These are phyloP conservation scores for Talaromyces sp. DNA, from an alignment of 2,329 filamentous ascomycete genomes.

Conservation along the genomic window DNA sequence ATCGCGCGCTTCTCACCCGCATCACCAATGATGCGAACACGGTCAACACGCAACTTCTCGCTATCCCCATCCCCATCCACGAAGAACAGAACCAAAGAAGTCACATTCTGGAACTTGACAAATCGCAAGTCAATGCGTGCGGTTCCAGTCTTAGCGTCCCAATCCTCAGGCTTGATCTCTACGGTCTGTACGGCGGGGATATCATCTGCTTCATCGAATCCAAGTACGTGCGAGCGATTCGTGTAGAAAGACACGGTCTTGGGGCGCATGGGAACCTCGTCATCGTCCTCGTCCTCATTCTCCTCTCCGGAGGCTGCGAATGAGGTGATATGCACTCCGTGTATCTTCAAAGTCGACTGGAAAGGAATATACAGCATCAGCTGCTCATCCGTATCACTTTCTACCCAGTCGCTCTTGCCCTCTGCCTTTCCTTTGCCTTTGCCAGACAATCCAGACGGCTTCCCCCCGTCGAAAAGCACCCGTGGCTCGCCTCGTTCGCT, in stretches of 20 bases:
- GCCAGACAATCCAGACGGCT: constrained; percentile 64
- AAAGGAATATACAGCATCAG: constrained; percentile 92
- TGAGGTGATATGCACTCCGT: constrained; percentile 85
- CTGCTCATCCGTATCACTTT: constrained; percentile 97
- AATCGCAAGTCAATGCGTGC: constrained; percentile 76
- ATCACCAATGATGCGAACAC: constrained; percentile 74
- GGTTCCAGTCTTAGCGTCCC: constrained; percentile 73
- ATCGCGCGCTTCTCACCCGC: constrained; percentile 87
- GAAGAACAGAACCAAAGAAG: constrained; percentile 83
- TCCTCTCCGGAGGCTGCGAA: constrained; percentile 59
- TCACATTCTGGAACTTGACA: constrained; percentile 97
- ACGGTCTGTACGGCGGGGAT: constrained; percentile 78
- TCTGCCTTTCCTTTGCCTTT: constrained; percentile 45
- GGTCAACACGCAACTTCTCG: constrained; percentile 77
- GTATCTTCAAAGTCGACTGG: constrained; percentile 82
- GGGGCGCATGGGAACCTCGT: constrained; percentile 78
- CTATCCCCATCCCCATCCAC: constrained; percentile 80
- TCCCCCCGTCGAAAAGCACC: constrained; percentile 69
- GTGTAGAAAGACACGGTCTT: constrained; percentile 82
- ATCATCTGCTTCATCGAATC: constrained; percentile 93
- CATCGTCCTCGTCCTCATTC: constrained; percentile 58
- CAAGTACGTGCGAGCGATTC: constrained; percentile 86
- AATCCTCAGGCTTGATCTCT: constrained; percentile 73
- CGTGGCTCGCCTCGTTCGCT: constrained; percentile 72
- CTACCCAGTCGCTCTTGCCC: constrained; percentile 75